These are phyloP conservation scores for Hordeum pubiflorum DNA, from an alignment of 202 grass and related monocot genomes.

Conservation along the genomic window DNA sequence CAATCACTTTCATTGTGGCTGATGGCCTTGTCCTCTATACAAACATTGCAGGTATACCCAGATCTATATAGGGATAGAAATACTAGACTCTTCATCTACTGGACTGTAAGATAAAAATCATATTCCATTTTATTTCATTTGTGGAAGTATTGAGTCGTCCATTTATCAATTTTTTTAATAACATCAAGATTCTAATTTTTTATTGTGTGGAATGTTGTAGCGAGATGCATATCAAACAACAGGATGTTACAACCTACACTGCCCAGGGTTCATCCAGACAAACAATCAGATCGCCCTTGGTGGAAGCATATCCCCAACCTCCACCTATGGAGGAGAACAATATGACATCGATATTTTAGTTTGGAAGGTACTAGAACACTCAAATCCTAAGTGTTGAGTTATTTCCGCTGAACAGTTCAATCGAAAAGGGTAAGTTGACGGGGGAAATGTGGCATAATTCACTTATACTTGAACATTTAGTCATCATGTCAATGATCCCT, in stretches of 20 bases:
- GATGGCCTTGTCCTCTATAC: conserved; percentile 14
- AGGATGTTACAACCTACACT: conserved; percentile 77
- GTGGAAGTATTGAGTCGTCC: not conserved
- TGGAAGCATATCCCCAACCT: conserved; percentile 62
- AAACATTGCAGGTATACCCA: conserved; percentile 63
- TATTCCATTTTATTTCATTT: conserved; percentile 25
- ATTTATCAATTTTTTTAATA: conserved; percentile 1
- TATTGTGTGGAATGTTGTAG: conserved; percentile 41
- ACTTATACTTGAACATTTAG: no score
- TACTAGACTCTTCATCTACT: conserved; percentile 81
- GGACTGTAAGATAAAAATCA: conserved; percentile 59
- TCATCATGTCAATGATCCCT: no score
- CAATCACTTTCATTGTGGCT: not conserved
- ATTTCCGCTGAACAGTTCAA: no score
- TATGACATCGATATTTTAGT: conserved; percentile 78
- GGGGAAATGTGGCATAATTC: no score
- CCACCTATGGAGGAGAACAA: conserved; percentile 55
- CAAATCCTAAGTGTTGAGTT: not conserved
- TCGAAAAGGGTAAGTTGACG: no score
- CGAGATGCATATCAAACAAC: conserved; percentile 75
- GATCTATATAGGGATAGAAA: conserved; percentile 72
- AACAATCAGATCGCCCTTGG: conserved; percentile 87
- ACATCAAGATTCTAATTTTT: conserved; percentile 5
- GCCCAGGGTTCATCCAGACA: conserved; percentile 81
- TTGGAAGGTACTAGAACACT: conserved; percentile 61